Evolutionary conservation across 2,329 filamentous ascomycete genomes (phyloP).

Genomic region (Diaporthe sp.): DNA sequence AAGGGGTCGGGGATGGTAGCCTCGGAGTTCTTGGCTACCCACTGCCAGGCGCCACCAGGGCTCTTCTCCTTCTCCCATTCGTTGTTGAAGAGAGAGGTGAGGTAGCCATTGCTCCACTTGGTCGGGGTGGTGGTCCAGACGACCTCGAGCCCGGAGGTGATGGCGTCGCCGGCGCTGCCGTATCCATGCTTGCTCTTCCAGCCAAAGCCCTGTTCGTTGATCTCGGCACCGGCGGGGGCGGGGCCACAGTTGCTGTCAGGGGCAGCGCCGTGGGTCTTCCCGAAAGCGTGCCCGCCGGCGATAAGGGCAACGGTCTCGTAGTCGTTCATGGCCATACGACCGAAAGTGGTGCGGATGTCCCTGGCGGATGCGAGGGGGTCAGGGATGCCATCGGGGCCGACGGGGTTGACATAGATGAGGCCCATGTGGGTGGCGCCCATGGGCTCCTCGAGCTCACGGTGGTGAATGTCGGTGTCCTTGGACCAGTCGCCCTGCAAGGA

Average conservation of each 20-base stretch:
- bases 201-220: slow-evolving; percentile 79
- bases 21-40: slow-evolving; percentile 78
- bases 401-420: slow-evolving; percentile 86
- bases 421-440: slow-evolving; percentile 80
- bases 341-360: slow-evolving; percentile 82
- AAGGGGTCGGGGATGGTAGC: slow-evolving; percentile 79
- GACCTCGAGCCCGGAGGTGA: slow-evolving; percentile 84
- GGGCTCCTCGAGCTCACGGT: slow-evolving; percentile 76
- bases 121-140: slow-evolving; percentile 83
- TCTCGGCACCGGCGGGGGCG: slow-evolving; percentile 75
- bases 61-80: slow-evolving; percentile 84
- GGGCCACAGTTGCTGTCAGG: slow-evolving; percentile 73
- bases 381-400: slow-evolving; percentile 80
- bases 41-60: slow-evolving; percentile 83
- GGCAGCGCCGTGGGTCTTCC: slow-evolving; percentile 84
- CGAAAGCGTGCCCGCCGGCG: slow-evolving; percentile 83
- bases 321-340: slow-evolving; percentile 87
- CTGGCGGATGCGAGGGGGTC: slow-evolving; percentile 77
- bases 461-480: slow-evolving; percentile 65
- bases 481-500: slow-evolving; percentile 52
- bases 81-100: slow-evolving; percentile 83
- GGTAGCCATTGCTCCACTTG: slow-evolving; percentile 82
- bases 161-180: slow-evolving; percentile 80
- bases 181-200: slow-evolving; percentile 76
- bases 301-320: slow-evolving; percentile 86